phyloP scores from a whole-genome alignment of 768 basidiomycete genomes.

The Lentinula lateritia region DNA sequence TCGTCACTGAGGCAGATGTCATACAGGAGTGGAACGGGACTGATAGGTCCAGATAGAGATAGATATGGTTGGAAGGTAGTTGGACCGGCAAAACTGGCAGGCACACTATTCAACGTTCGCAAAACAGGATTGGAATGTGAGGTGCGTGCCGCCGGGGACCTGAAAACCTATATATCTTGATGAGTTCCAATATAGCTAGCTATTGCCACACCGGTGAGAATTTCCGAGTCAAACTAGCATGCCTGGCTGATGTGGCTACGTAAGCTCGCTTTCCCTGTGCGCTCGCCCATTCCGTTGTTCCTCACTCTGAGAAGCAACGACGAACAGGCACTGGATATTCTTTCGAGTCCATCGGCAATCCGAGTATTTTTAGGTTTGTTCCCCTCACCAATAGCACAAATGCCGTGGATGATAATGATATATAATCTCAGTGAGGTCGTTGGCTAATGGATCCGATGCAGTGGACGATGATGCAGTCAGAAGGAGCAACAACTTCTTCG shows the following conservation, averaged over 20 bases:
- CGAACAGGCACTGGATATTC: constrained; percentile 43
- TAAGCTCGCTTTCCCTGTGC: constrained; percentile 47
- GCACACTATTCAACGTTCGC: constrained; percentile 6
- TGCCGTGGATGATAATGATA: not conserved
- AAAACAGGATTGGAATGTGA: not conserved
- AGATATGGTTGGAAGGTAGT: constrained; percentile 7
- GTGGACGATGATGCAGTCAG: constrained; percentile 24
- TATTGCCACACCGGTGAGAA: constrained; percentile 41
- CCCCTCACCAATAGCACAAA: too few species aligned
- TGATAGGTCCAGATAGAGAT: constrained; percentile 7
- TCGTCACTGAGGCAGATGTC: constrained; percentile 5
- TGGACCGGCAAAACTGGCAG: constrained; percentile 4
- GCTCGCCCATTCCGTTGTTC: constrained; percentile 44
- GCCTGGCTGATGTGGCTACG: not conserved
- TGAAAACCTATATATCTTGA: not conserved
- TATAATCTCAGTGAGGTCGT: constrained; percentile 25
- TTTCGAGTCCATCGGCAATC: constrained; percentile 34
- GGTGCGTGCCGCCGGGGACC: not conserved
- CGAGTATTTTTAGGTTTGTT: constrained; percentile 28
- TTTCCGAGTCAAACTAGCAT: not conserved
- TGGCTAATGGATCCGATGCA: constrained; percentile 45
- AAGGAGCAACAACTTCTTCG: constrained; percentile 43
- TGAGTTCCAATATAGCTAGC: constrained; percentile 31
- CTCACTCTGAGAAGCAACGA: constrained; percentile 40
- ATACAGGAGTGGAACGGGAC: constrained; percentile 1